Evolutionary conservation across 257 asterid genomes (phyloP), one percentile per base, ranked within the genome.

Genomic region (Ballota nigra): DNA sequence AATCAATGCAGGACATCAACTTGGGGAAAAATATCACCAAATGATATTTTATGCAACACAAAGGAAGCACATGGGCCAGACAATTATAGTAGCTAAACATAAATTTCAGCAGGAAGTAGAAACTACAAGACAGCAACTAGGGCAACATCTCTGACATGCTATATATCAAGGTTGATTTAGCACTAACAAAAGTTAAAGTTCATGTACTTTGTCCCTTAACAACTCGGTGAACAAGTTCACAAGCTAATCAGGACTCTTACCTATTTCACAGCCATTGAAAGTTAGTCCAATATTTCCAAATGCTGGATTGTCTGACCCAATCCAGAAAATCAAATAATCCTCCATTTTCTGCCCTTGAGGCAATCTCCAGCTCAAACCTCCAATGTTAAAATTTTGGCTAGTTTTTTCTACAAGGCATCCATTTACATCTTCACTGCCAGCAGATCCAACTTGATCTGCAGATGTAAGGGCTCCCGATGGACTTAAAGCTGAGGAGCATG

Each of bases 341-440:
- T 89, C 96, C 85, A 89, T 83, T 70, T 73, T 88, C 75, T 23
- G 84, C 74, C 89, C 93, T 66, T 76, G 68, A n/a, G 91, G 91
- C 72, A 94, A 74, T 49, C 71, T 81, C 99, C 99, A 94, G 58
- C 81, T 75, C 88, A 94, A 83, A 69, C 99, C 99, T 73, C 96
- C 97, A 3, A 84, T 75, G 63, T 63, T 75, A 75, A 83, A 83
- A 62, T 59, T 18, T 59, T 68, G 81, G 77, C 69, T 36, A 20
- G 68, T 78, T 71, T 71, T 84, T 81, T 82, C 75, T 63, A 59
- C 47, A 79, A 59, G 63, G 45, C 77, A 8, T 40, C 56, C 83
- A 71, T 80, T 70, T 20, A 58, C 66, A 69, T 55, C 64, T 31
- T 71, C 80, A 55, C 43, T 28, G 63, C 77, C 83, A 68, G 47